Conservation (phyloP, 108 stramenopile species). For the Schizochytrium sp. region DNA sequence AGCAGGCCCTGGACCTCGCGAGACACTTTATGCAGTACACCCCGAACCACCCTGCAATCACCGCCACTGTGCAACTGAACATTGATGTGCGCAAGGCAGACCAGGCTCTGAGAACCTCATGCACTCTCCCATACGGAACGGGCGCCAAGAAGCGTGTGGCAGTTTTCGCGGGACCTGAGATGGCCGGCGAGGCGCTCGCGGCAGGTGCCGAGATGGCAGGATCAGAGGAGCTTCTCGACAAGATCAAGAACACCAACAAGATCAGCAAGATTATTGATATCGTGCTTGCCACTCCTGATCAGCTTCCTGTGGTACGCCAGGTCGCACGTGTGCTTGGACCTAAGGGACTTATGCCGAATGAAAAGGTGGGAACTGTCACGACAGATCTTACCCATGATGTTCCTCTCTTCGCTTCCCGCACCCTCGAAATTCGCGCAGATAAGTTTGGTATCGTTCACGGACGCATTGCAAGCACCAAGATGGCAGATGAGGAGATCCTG, state of each 20-base stretch:
- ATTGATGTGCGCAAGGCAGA: constrained; percentile 94
- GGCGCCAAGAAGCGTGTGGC: constrained; percentile 84
- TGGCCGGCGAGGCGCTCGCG: constrained; percentile 79
- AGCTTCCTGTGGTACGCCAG: constrained; percentile 81
- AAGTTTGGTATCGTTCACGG: constrained; percentile 87
- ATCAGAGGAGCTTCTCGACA: constrained; percentile 84
- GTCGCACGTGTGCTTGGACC: constrained; percentile 91
- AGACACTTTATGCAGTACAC: constrained; percentile 34
- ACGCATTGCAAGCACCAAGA: constrained; percentile 85
- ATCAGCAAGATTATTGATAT: constrained; percentile 75
- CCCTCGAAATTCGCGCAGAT: constrained; percentile 87
- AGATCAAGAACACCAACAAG: constrained; percentile 80
- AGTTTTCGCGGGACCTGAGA: constrained; percentile 83
- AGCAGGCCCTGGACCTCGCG: neutral
- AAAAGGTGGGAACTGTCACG: constrained; percentile 91
- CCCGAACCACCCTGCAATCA: constrained; percentile 20
- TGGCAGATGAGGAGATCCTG: constrained; percentile 67
- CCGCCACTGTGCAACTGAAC: constrained; percentile 33
- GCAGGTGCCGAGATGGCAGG: constrained; percentile 87
- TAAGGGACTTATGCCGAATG: constrained; percentile 94
- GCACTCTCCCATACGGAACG: constrained; percentile 89
- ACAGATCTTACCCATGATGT: constrained; percentile 79
- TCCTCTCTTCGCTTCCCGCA: constrained; percentile 76
- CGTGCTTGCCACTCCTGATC: constrained; percentile 87
- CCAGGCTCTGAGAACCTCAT: constrained; percentile 86